phyloP scores from a whole-genome alignment of 306 rosid species.

The Rosa rugosa region DNA sequence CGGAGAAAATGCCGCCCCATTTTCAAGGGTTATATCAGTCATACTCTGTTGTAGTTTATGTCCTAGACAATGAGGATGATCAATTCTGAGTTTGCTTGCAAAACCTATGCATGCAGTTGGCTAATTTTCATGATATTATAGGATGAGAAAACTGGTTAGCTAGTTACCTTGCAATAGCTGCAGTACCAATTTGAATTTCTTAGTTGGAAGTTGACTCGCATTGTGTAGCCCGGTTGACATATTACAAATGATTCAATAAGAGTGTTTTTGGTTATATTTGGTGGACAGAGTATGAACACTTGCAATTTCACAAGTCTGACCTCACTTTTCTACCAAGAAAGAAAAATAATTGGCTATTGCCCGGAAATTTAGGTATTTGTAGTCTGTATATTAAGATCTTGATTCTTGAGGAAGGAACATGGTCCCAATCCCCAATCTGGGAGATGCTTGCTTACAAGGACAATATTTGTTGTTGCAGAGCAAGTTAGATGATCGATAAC shows the following conservation, averaged over 20 bases:
- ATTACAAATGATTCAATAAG: not conserved
- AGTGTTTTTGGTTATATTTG: not conserved
- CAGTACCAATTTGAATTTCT: not conserved
- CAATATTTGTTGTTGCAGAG: not conserved
- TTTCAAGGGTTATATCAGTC: not conserved
- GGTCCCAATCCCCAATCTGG: not conserved
- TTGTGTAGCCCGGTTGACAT: not conserved
- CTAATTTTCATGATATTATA: not conserved
- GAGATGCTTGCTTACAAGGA: not conserved
- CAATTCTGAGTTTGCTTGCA: not conserved
- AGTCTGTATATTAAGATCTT: not conserved
- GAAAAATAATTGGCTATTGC: not conserved
- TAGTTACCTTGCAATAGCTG: not conserved
- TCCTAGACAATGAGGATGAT: not conserved
- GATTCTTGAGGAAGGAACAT: not conserved
- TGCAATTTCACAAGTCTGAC: not conserved
- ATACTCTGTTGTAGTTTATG: not conserved
- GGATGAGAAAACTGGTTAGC: not conserved
- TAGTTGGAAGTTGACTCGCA: not conserved
- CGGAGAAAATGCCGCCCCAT: not conserved
- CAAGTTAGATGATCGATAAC: not conserved
- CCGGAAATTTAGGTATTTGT: not conserved
- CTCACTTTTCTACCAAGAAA: not conserved
- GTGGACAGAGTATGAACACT: not conserved
- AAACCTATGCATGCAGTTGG: not conserved